Evolutionary conservation across 257 asterid genomes (phyloP).

Genomic region (Linaria vulgaris): DNA sequence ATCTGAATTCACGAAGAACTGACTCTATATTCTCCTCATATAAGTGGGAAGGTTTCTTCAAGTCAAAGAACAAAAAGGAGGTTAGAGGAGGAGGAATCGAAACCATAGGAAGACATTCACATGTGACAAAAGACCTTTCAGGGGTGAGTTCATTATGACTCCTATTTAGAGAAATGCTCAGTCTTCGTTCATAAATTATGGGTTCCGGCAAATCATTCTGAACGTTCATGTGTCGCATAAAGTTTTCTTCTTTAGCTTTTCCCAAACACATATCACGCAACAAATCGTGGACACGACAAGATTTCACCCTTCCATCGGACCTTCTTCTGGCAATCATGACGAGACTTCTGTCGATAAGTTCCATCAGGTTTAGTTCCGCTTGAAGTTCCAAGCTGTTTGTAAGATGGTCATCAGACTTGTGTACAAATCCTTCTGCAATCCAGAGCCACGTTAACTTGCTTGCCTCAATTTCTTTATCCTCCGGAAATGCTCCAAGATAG

Average conservation of each 20-base stretch:
- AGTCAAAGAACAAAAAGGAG: not conserved
- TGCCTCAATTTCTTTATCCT: not conserved
- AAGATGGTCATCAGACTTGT: not conserved
- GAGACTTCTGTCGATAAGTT: not conserved
- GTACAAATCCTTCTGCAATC: not conserved
- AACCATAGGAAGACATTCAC: not conserved
- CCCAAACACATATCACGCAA: slow-evolving; percentile 6
- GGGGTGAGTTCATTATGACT: not conserved
- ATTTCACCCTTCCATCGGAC: not conserved
- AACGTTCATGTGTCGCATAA: not conserved
- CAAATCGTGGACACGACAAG: not conserved
- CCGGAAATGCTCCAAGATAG: slow-evolving; percentile 7
- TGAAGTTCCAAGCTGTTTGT: not conserved
- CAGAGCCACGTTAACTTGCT: not conserved
- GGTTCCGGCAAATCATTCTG: not conserved
- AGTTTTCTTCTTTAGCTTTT: slow-evolving; percentile 1
- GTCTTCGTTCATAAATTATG: not conserved
- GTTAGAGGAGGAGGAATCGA: not conserved
- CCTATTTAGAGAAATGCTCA: not conserved
- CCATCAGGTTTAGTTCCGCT: not conserved
- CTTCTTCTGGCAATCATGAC: not conserved
- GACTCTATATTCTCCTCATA: not conserved
- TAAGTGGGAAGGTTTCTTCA: not conserved
- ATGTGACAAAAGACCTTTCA: no score
- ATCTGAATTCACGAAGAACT: not conserved